phyloP scores from a whole-genome alignment of 2,329 filamentous ascomycete genomes.

The Lasiodiplodia theobromae region DNA sequence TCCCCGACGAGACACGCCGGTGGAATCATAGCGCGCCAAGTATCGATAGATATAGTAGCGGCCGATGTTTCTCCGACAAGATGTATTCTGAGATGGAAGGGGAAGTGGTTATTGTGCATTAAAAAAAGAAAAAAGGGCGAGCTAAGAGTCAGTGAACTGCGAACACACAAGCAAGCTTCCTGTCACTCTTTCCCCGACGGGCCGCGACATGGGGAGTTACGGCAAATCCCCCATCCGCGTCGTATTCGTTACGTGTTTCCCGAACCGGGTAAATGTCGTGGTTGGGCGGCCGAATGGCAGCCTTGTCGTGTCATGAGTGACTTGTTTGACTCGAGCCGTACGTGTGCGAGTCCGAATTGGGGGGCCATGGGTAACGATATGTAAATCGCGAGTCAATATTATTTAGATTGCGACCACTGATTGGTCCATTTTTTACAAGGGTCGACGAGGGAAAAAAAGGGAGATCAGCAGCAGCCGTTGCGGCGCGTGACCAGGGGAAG shows the following conservation, averaged over 20 bases:
- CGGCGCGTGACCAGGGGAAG: conserved; percentile 21
- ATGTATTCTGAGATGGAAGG: not conserved
- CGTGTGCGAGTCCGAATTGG: not conserved
- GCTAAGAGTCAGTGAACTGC: not conserved
- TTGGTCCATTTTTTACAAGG: not conserved
- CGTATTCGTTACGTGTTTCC: conserved; percentile 21
- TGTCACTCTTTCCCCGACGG: not conserved
- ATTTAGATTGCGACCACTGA: not conserved
- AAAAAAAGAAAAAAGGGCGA: not conserved
- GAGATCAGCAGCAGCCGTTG: conserved; percentile 22
- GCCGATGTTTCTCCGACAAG: not conserved
- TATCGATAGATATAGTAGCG: not conserved
- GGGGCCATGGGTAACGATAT: not conserved
- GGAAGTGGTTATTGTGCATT: not conserved
- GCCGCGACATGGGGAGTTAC: conserved; percentile 8
- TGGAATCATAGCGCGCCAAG: not conserved
- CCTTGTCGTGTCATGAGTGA: conserved; percentile 5
- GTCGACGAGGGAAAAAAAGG: not conserved
- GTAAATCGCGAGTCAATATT: not conserved
- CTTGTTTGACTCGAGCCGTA: not conserved
- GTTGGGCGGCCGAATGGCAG: not conserved
- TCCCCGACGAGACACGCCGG: not conserved
- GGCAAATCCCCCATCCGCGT: conserved; percentile 14
- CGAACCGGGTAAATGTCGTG: not conserved
- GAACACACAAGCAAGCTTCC: too few relatives aligned